Evolutionary conservation across 352 stramenopile species (phyloP).

Genomic region (Globisporangium solare): DNA sequence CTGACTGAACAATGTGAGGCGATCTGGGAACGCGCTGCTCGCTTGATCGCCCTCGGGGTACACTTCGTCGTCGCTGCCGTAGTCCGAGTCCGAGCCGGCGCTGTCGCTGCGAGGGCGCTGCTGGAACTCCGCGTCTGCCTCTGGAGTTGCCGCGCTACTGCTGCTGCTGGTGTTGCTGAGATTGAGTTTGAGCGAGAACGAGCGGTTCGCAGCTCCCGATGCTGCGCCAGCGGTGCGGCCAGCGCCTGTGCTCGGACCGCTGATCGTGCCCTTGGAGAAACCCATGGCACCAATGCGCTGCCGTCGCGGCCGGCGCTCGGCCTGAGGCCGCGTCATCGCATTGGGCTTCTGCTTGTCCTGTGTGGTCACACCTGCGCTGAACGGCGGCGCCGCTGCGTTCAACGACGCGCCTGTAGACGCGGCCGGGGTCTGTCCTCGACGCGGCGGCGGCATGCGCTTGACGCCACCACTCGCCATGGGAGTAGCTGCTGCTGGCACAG

Average conservation of each 20-base stretch:
- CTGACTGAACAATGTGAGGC: slow-evolving; percentile 70
- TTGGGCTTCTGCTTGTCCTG: slow-evolving; percentile 7
- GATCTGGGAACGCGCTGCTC: slow-evolving; percentile 61
- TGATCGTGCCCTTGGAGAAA: slow-evolving; percentile 19
- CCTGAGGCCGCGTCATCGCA: slow-evolving; percentile 6
- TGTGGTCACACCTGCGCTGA: neutral
- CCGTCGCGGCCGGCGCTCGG: slow-evolving; percentile 33
- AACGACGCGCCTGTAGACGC: neutral
- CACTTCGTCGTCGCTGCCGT: slow-evolving; percentile 54
- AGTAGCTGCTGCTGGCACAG: slow-evolving; percentile 8
- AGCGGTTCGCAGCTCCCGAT: neutral
- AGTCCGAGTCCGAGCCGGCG: slow-evolving; percentile 36
- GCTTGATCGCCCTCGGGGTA: slow-evolving; percentile 42
- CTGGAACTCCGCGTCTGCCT: slow-evolving; percentile 19
- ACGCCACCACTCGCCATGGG: neutral
- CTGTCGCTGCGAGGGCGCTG: slow-evolving; percentile 41
- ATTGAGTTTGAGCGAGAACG: slow-evolving; percentile 31
- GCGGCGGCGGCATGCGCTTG: slow-evolving; percentile 6
- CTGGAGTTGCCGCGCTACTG: slow-evolving; percentile 38
- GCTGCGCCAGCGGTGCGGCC: slow-evolving; percentile 6
- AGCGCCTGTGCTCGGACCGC: slow-evolving; percentile 7
- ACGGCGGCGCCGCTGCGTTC: too few relatives aligned
- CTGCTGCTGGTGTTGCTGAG: slow-evolving; percentile 17
- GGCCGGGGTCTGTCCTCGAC: neutral
- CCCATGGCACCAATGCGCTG: slow-evolving; percentile 50